Evolutionary conservation across 75 land plant genomes (phyloP).

Genomic region (Selaginella moellendorffii): DNA sequence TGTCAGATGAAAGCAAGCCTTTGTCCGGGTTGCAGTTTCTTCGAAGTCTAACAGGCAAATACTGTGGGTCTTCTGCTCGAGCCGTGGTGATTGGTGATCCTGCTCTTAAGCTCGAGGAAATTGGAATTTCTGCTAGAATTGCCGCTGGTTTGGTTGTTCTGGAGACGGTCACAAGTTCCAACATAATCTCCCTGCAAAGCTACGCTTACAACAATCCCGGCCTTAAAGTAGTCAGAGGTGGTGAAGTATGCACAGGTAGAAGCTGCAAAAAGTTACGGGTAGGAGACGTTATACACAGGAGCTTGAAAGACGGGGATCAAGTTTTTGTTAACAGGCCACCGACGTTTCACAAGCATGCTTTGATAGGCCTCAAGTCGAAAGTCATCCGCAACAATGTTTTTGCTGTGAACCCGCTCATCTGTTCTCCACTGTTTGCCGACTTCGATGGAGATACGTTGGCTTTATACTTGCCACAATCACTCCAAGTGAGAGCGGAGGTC

Average conservation of each 20-base stretch:
- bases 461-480: slow-evolving; percentile 81
- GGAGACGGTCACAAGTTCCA: slow-evolving; percentile 53
- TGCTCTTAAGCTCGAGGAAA: slow-evolving; percentile 41
- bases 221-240: no score
- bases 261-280: no score
- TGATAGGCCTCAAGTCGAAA: slow-evolving; percentile 52
- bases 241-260: no score
- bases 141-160: slow-evolving; percentile 56
- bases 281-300: slow-evolving; percentile 60
- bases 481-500: slow-evolving; percentile 61
- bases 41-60: slow-evolving; percentile 34
- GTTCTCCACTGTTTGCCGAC: slow-evolving; percentile 77
- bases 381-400: slow-evolving; percentile 48
- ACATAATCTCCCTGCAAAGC: slow-evolving; percentile 39
- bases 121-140: slow-evolving; percentile 70
- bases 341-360: slow-evolving; percentile 74
- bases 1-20: neutral
- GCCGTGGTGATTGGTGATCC: slow-evolving; percentile 83
- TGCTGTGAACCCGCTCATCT: slow-evolving; percentile 72
- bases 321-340: slow-evolving; percentile 85
- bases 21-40: neutral
- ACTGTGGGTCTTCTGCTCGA: slow-evolving; percentile 62
- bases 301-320: slow-evolving; percentile 66
- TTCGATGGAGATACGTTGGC: slow-evolving; percentile 99
- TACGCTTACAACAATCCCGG: slow-evolving; percentile 33